Percentiles rank a stretch among this genome's conserved stretches.
These are phyloP conservation scores for Peronospora farinosa DNA, from an alignment of 352 stramenopile genomes.

Conservation along the genomic window DNA sequence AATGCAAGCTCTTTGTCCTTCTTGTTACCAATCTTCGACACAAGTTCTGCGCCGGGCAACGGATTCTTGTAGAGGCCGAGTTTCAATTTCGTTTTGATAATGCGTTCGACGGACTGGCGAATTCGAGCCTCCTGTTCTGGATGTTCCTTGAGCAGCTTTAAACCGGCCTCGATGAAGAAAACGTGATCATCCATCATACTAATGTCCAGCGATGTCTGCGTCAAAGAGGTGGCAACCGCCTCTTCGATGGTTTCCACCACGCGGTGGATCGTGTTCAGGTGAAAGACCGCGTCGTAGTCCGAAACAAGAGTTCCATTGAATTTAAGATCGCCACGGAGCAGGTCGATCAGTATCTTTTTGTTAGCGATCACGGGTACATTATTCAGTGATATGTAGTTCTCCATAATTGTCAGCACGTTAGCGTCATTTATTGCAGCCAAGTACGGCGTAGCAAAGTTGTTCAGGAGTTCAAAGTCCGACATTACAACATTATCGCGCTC, in stretches of 20 bases:
- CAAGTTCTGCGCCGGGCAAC: constrained; percentile 35
- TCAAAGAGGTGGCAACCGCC: constrained; percentile 52
- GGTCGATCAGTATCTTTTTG: constrained; percentile 48
- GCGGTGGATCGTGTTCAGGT: constrained; percentile 31
- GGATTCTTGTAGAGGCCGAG: constrained; percentile 56
- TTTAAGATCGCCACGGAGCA: constrained; percentile 61
- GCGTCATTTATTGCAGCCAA: constrained; percentile 58
- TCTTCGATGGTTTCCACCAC: constrained; percentile 19
- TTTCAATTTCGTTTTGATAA: constrained; percentile 61
- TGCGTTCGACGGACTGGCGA: constrained; percentile 40
- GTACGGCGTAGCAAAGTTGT: constrained; percentile 75
- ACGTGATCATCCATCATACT: constrained; percentile 68
- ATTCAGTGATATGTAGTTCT: constrained; percentile 87
- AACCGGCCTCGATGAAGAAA: constrained; percentile 30
- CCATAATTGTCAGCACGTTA: constrained; percentile 78
- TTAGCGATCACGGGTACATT: constrained; percentile 79
- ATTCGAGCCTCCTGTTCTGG: constrained; percentile 29
- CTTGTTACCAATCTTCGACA: constrained; percentile 34
- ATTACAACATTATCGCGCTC: constrained; percentile 11
- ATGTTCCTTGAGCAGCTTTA: constrained; percentile 23
- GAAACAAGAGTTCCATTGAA: constrained; percentile 85
- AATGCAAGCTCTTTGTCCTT: constrained; percentile 18
- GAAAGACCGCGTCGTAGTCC: constrained; percentile 41
- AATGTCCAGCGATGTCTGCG: constrained; percentile 79
- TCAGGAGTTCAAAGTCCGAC: constrained; percentile 53